Evolutionary conservation across 257 asterid genomes (phyloP), one percentile per base, ranked within the genome.

Genomic region (Lycium ferocissimum): DNA sequence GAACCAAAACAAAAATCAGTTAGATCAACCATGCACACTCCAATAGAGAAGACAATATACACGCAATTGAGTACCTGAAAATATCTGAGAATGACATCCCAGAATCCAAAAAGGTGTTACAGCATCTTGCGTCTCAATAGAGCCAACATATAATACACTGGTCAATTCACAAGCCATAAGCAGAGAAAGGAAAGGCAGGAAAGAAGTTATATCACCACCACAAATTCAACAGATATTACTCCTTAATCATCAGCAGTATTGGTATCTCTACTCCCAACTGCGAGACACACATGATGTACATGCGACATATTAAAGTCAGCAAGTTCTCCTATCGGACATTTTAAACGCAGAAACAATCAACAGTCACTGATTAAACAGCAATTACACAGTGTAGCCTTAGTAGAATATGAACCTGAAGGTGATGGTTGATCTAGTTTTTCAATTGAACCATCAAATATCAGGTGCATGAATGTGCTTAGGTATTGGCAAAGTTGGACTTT

Each of bases 391-490:
- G 33, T 40, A 40, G 3, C 76, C 51, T 69, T 69, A 7, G 76
- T 15, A 69, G 26, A 67, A 35, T 35, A 69, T 15, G 79, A 18
- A 70, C 79, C 79, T 70, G 79, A 70, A 65, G 11, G 40, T 26
- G 71, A 70, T 7, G 33, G 33, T 70, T 40, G 79, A 43, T 47
- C 7, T 17, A 71, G 38, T n/a, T 72, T 71, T n/a, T 43, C 18
- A 45, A 57, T n/a, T 18, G 80, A 43, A 6, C 9, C 18, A 20
- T 43, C 80, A 72, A 12, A 72, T 43, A n/a, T 71, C 37, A 10
- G 37, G 33, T 72, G 38, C 58, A 72, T n/a, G 58, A 72, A 72
- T 72, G 45, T 72, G n/a, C 80, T 72, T 10, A 10, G 40, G 71
- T 1, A 63, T 63, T 62, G 53, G 79, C 3, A 38, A 71, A 38